A percentile compares a stretch with the other conserved stretches of the same genome.
Conservation (phyloP, 768 basidiomycete genomes). For the Cystofilobasidium ferigula region DNA sequence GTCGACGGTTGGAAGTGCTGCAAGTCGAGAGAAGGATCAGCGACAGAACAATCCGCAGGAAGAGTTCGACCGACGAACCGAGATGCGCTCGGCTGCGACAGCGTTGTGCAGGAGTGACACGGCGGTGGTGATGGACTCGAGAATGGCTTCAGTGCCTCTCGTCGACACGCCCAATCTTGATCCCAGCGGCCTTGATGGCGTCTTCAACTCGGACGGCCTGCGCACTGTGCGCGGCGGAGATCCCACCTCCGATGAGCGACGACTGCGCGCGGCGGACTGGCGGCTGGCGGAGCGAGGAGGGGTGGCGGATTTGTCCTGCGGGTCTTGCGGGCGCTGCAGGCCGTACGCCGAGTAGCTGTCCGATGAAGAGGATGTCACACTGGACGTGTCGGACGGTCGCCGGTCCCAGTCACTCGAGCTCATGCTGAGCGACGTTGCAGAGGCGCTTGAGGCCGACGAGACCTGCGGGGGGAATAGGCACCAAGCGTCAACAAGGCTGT, state of each 20-base stretch:
- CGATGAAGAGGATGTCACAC: neutral
- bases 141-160: conserved; percentile 43
- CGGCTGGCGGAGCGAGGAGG: conserved; percentile 23
- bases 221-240: neutral
- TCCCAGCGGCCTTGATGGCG: neutral
- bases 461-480: conserved; percentile 7
- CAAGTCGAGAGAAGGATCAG: neutral
- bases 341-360: neutral
- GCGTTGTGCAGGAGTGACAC: conserved; percentile 76
- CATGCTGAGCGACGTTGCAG: conserved; percentile 21
- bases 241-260: too few species aligned
- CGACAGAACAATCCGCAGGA: neutral
- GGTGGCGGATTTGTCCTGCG: conserved; percentile 38
- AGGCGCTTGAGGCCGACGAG: conserved; percentile 11
- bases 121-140: conserved; percentile 73
- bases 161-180: neutral
- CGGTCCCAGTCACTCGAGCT: neutral
- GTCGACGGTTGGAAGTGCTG: conserved; percentile 84
- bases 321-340: conserved; percentile 48
- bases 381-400: conserved; percentile 13
- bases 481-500: neutral
- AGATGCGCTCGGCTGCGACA: conserved; percentile 40
- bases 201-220: neutral
- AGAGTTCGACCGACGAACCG: conserved; percentile 4
- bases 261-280: neutral